Base-by-base conservation (phyloP, 495 filamentous ascomycete species). In the Penicillium roqueforti region DNA sequence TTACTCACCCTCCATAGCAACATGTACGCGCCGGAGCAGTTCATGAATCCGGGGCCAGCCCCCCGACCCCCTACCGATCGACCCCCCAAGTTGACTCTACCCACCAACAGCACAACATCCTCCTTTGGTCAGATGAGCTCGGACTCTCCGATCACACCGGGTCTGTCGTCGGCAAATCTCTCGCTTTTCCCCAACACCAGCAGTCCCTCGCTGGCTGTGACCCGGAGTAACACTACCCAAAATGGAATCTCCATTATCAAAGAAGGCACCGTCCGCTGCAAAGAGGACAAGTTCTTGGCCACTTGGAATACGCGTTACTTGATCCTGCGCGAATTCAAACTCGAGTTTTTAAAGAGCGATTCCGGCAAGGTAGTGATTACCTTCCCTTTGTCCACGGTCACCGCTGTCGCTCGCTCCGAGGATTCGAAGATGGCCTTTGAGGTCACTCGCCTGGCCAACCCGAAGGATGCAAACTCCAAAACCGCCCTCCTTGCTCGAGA, bases 11-110 rank as follows among this genome's bases (percentile, higher is more conserved):
- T 16, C 18, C 25, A 10, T 7, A 54, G 62, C 60, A 84, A 81
- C 59, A 74, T 83, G 62, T 89, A 88, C 70, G 74, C 82, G 41
- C 75, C 77, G 53, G 81, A 81, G 63, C 83, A 87, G 68, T 98
- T 98, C 74, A 93, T 97, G 87, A 97, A 97, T 66, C 91, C 93
- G 52, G 90, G 93, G 44, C 92, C 93, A 42, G 92, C 93, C 51
- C 93, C 93, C 40, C 84, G 87, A 56, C 93, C 93, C 42, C 93
- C 93, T 13, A 85, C 83, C 36, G 88, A 92, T 61, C 86, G 87
- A 54, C 87, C 51, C 38, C 51, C 90, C 51, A 87, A 87, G 58
- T 82, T 95, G 55, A 85, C 84, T 51, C 75, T 92, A 23, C 65
- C 70, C 7, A 54, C 67, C 20, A 91, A 86, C 39, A 85, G 87